A percentile compares a stretch with the other conserved stretches of the same genome.
Conservation (phyloP, 1,284 basidiomycete species). For the Erythrobasidium hasegawianum region DNA sequence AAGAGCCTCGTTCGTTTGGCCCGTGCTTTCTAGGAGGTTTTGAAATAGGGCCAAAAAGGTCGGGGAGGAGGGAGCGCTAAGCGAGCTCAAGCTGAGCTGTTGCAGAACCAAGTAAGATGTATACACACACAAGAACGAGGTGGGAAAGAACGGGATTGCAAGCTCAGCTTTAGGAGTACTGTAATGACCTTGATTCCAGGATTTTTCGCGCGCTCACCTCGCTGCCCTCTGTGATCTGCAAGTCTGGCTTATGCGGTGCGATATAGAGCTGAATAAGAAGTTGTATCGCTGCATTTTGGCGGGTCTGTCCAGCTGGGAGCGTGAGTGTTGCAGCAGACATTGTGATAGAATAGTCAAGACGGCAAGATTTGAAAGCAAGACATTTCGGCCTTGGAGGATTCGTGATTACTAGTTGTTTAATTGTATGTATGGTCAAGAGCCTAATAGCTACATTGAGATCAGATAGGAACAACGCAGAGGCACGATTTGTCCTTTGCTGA, state of each 20-base stretch:
- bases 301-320: slow-evolving; percentile 8
- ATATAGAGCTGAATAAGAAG: slow-evolving; percentile 33
- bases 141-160: too few relatives aligned
- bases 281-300: slow-evolving; percentile 24
- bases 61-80: background rate
- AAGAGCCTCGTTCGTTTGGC: slow-evolving; percentile 39
- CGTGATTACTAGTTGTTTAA: too few relatives aligned
- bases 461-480: too few relatives aligned
- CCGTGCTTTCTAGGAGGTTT: slow-evolving; percentile 39
- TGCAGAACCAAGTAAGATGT: too few relatives aligned
- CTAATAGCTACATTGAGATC: too few relatives aligned
- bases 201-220: slow-evolving; percentile 19
- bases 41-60: slow-evolving; percentile 21
- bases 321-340: slow-evolving; percentile 7
- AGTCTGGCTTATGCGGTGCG: slow-evolving; percentile 27
- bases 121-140: too few relatives aligned
- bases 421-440: too few relatives aligned
- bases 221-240: slow-evolving; percentile 28
- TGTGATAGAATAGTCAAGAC: background rate
- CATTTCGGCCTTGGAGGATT: too few relatives aligned
- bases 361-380: too few relatives aligned
- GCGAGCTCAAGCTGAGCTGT: slow-evolving; percentile 35
- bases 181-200: background rate
- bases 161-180: background rate
- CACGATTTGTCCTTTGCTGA: background rate